Base-by-base conservation (phyloP, 2,329 filamentous ascomycete species). In the Penicillium hordei region DNA sequence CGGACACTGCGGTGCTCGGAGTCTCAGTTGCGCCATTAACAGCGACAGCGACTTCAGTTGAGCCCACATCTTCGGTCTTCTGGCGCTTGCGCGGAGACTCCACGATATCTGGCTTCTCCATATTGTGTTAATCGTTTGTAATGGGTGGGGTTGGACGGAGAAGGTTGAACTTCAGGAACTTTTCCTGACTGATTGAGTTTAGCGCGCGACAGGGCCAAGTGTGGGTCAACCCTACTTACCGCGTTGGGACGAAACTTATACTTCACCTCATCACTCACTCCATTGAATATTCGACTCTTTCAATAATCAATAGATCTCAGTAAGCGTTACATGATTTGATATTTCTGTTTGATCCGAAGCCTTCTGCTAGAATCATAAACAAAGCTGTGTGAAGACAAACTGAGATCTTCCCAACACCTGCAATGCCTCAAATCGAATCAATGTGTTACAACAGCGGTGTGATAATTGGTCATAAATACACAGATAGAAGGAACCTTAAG, bases 1-100 rank as follows among this genome's bases (percentile, higher is more conserved):
- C 70, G 25, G 60, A 56, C 8, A 61, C 50, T 19, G 59, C 52
- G 13, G 48, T 48, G 34, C 60, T 48, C 12, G 51, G 45, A 42
- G 42, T n/a, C 23, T 65, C 62, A 21, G 55, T 53, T 21, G 60
- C 53, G 23, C 40, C 40, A 23, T 63, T 59, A 39, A 62, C 57
- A 25, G 63, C 56, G 27, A 66, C 25, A 2, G 59, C 58, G 17
- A 57, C 52, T 29, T 64, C 65, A 1, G 63, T 64, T 4, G 63
- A 54, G 4, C 64, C 21, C 5, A 36, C 42, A 57, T 70, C 67
- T 9, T 72, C 66, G 0, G 66, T 72, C 68, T 74, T 74, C 12
- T 71, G 62, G 21, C 72, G 70, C 68, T 74, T 74, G 12, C 71
- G 70, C 57, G 72, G 72, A n/a, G 72, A 72, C 58, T 73, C 72